Conservation (phyloP, 2,329 filamentous ascomycete species). For the Fusarium sambucinum region DNA sequence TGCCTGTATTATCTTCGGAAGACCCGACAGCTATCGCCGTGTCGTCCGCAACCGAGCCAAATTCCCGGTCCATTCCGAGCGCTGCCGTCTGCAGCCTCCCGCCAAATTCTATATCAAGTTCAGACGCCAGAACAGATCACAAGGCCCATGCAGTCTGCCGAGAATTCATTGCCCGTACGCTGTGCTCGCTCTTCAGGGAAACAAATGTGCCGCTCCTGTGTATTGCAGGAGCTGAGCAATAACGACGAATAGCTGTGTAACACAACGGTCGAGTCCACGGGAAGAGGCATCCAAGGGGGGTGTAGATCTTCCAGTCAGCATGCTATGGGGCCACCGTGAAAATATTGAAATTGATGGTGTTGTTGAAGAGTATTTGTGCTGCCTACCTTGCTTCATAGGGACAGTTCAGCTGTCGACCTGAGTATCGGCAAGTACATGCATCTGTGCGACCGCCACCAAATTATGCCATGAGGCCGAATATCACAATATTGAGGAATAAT, state of each 20-base stretch:
- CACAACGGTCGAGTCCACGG: slow-evolving; percentile 23
- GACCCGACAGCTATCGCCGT: not conserved
- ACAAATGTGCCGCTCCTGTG: slow-evolving; percentile 7
- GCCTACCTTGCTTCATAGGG: not conserved
- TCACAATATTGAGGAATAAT: not conserved
- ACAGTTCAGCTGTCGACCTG: not conserved
- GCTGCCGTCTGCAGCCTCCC: slow-evolving; percentile 25
- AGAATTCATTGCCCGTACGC: not conserved
- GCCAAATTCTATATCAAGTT: not conserved
- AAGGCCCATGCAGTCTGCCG: slow-evolving; percentile 25
- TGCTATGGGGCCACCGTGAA: not conserved
- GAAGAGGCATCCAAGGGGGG: slow-evolving; percentile 24
- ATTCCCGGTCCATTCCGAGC: slow-evolving; percentile 8
- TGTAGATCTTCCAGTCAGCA: not conserved
- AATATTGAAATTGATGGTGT: not conserved
- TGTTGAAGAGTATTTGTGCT: not conserved
- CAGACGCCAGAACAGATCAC: slow-evolving; percentile 1
- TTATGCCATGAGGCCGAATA: not conserved
- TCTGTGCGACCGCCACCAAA: not conserved
- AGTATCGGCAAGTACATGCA: not conserved
- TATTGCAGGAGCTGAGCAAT: slow-evolving; percentile 17
- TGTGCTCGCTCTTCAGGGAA: not conserved
- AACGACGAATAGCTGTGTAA: slow-evolving; percentile 22
- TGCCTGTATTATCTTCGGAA: not conserved
- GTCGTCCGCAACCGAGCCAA: not conserved